Evolutionary conservation across 441 rosid species (phyloP), one percentile per base, ranked within the genome.

Genomic region (Pelargonium citronellum): DNA sequence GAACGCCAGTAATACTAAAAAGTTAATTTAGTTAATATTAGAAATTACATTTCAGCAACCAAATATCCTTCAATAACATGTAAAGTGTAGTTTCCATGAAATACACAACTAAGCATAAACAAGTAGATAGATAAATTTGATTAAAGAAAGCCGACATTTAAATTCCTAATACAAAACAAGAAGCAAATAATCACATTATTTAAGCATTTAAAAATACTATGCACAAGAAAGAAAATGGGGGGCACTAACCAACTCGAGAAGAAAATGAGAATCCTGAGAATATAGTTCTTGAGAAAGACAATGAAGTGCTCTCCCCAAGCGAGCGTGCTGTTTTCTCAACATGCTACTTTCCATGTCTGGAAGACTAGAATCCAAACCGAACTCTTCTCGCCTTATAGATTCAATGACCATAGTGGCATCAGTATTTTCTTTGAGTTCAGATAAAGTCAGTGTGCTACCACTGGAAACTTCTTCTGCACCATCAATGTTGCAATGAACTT

Each of bases 211-310:
- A 24, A 41, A 3, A 27, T 5, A 17, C 3, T 0, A 10, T 19
- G 39, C 5, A 24, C 41, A 68, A 39, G 17, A 9, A 67, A 67
- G 17, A 34, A 27, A 67, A 20, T 15, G 49, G 30, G 41, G 24
- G 17, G 41, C 53, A 72, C 88, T 87, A 75, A 95, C 99, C 78
- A 95, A 92, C 92, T 95, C 99, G 67, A 95, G 97, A 79, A 95
- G 89, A 82, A 95, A 95, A 82, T 95, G 99, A 9, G 98, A 92
- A 86, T 95, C 99, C 81, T 95, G 95, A 71, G 97, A 95, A 83
- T 95, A 95, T 69, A 95, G 78, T 80, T 95, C 99, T 81, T 91
- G 98, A 17, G 99, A 95, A 75, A 95, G 94, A 83, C 98, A 95
- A 67, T 92, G 95, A 63, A 95, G 97, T 68, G 99, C 98, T 86